Evolutionary conservation across 768 basidiomycete species (phyloP).

Genomic region (Pleurotus tuber-regium): DNA sequence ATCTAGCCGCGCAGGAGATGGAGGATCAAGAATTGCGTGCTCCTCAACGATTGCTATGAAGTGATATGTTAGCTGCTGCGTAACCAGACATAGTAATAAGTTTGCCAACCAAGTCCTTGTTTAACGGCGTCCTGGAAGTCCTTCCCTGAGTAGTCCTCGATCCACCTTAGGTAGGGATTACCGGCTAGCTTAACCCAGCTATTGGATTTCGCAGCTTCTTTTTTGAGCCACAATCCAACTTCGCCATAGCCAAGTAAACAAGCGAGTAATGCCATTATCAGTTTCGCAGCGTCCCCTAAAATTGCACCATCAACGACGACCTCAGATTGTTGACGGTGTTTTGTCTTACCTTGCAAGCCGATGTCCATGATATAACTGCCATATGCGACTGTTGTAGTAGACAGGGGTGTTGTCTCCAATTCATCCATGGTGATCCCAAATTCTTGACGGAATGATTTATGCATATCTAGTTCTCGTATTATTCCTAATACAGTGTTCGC

Average conservation of each 20-base stretch:
- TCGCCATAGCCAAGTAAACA: conserved; percentile 93
- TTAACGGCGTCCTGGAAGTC: conserved; percentile 72
- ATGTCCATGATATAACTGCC: conserved; percentile 83
- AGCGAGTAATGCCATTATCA: conserved; percentile 80
- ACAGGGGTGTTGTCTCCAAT: conserved; percentile 61
- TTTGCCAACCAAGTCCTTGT: conserved; percentile 67
- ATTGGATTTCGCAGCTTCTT: conserved; percentile 41
- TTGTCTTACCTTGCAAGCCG: conserved; percentile 58
- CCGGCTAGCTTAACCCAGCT: conserved; percentile 59
- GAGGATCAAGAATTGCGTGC: conserved; percentile 57
- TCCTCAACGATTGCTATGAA: conserved; percentile 70
- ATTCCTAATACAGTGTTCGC: conserved; percentile 64
- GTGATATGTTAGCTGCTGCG: neutral
- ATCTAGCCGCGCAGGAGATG: conserved; percentile 52
- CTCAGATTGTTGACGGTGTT: neutral
- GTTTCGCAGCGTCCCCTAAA: conserved; percentile 65
- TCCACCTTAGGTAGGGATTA: conserved; percentile 77
- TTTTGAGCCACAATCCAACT: conserved; percentile 81
- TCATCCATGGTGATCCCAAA: conserved; percentile 68
- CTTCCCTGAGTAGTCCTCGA: conserved; percentile 75
- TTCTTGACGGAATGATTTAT: conserved; percentile 64
- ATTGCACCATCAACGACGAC: too few species aligned
- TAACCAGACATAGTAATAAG: too few species aligned
- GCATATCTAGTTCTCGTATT: conserved; percentile 67
- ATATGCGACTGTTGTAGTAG: conserved; percentile 77